Conservation (phyloP, 208 protist genomes). For the Lotmaria passim region DNA sequence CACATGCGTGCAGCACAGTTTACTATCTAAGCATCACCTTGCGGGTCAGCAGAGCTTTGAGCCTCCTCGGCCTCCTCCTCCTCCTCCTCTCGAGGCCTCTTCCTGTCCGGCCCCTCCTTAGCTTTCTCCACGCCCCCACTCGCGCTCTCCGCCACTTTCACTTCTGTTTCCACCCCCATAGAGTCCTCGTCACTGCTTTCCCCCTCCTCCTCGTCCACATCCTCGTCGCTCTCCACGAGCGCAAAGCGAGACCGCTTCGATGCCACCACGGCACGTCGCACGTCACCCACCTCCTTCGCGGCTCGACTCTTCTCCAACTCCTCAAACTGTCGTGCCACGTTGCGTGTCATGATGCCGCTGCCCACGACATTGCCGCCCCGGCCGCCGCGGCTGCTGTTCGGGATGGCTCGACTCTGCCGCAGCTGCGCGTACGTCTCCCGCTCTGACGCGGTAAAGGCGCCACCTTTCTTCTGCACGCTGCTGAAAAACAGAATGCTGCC, state of each 20-base stretch:
- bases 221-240: conserved; percentile 38
- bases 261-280: conserved; percentile 25
- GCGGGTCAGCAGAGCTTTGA: too few species aligned
- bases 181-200: neutral
- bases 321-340: conserved; percentile 34
- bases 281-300: conserved; percentile 32
- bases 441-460: conserved; percentile 76
- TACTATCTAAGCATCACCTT: too few species aligned
- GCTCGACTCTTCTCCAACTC: conserved; percentile 38
- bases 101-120: too few species aligned
- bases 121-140: neutral
- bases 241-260: conserved; percentile 40
- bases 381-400: conserved; percentile 36
- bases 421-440: conserved; percentile 75
- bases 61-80: neutral
- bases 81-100: neutral
- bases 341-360: conserved; percentile 22
- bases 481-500: conserved; percentile 83
- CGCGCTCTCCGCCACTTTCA: neutral
- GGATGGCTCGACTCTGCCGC: conserved; percentile 52
- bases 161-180: neutral
- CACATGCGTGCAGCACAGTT: too few species aligned
- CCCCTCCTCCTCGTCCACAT: conserved; percentile 20
- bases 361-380: conserved; percentile 29
- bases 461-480: conserved; percentile 81